Evolutionary conservation across 2,329 filamentous ascomycete genomes (phyloP).

Genomic region (Acrodontium crateriforme): DNA sequence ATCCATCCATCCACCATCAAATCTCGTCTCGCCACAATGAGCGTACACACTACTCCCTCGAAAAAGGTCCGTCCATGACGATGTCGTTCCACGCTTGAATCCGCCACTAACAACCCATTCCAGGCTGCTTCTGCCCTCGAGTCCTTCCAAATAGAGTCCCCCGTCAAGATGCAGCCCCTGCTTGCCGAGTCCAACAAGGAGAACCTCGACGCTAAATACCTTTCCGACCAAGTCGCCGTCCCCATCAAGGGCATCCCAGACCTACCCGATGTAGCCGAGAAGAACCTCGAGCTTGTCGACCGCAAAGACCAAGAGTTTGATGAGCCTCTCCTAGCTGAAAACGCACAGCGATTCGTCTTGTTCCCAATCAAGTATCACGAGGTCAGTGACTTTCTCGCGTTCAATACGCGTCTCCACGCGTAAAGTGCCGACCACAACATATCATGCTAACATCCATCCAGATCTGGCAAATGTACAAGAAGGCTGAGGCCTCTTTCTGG

Average conservation of each 20-base stretch:
- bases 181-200: slow-evolving; percentile 59
- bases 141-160: slow-evolving; percentile 83
- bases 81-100: slow-evolving; percentile 21
- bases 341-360: slow-evolving; percentile 88
- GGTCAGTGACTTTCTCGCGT: slow-evolving; percentile 49
- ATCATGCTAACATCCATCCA: slow-evolving; percentile 29
- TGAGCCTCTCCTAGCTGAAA: slow-evolving; percentile 89
- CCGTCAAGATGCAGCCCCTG: slow-evolving; percentile 81
- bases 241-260: slow-evolving; percentile 39
- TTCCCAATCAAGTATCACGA: slow-evolving; percentile 99
- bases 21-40: no score
- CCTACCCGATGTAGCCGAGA: slow-evolving; percentile 22
- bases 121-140: slow-evolving; percentile 80
- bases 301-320: slow-evolving; percentile 56
- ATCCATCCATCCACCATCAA: slow-evolving; percentile 6
- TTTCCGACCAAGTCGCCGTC: slow-evolving; percentile 42
- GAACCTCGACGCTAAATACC: slow-evolving; percentile 44
- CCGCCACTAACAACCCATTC: slow-evolving; percentile 23
- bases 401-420: slow-evolving; percentile 46
- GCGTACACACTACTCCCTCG: slow-evolving; percentile 59
- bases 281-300: slow-evolving; percentile 23
- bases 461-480: slow-evolving; percentile 99
- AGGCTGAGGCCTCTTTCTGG: slow-evolving; percentile 99
- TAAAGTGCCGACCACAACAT: slow-evolving; percentile 11
- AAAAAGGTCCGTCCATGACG: slow-evolving; percentile 48